Evolutionary conservation across 768 basidiomycete genomes (phyloP).

Genomic region (Phlebiopsis gigantea): DNA sequence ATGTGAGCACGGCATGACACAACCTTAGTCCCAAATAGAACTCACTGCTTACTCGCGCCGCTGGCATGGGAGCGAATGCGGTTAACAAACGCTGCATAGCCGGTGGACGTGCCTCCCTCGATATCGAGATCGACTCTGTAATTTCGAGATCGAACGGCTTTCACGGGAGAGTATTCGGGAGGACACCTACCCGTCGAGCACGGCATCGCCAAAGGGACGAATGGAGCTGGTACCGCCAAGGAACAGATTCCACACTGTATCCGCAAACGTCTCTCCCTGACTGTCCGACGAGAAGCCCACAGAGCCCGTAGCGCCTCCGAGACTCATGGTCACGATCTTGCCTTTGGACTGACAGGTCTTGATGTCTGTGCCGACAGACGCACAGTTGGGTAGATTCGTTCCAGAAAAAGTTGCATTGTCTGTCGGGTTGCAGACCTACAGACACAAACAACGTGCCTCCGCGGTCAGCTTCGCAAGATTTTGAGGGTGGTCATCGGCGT

Average conservation of each 20-base stretch:
- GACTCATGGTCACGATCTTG: constrained; percentile 41
- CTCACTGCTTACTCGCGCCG: constrained; percentile 31
- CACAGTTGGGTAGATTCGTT: constrained; percentile 36
- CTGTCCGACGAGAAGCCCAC: constrained; percentile 34
- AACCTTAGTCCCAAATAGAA: constrained; percentile 2
- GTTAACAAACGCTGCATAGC: constrained; percentile 33
- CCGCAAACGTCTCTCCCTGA: constrained; percentile 32
- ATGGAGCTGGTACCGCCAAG: constrained; percentile 39
- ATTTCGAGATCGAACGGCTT: not conserved
- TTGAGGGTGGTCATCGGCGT: constrained; percentile 14
- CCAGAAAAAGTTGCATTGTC: constrained; percentile 38
- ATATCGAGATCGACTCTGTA: constrained; percentile 35
- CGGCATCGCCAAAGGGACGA: constrained; percentile 40
- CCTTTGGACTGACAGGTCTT: constrained; percentile 39
- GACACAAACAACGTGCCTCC: not conserved
- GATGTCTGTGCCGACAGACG: constrained; percentile 36
- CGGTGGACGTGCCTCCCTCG: constrained; percentile 28
- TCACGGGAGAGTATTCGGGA: not conserved
- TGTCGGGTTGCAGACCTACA: constrained; percentile 36
- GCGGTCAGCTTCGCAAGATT: not conserved
- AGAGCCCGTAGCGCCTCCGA: constrained; percentile 39
- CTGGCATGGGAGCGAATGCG: constrained; percentile 28
- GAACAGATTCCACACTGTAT: constrained; percentile 40
- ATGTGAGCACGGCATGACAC: not conserved
- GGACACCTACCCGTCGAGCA: constrained; percentile 37